Conservation (phyloP, 768 basidiomycete genomes). For the Cystobasidium ongulense region DNA sequence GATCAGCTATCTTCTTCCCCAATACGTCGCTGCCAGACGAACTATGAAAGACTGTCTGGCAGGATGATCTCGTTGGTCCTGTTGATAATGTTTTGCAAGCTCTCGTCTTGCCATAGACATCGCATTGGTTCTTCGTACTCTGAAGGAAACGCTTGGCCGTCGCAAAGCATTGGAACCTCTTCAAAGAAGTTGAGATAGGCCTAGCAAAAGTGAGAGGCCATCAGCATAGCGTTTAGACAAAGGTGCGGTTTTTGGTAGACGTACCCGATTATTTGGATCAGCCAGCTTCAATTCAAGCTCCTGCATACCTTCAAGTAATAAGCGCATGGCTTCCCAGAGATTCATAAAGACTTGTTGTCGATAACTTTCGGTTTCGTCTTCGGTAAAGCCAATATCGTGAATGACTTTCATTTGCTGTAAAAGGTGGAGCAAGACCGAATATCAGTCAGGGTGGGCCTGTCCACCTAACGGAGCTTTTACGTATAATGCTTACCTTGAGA, state of each 20-base stretch:
- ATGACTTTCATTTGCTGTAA: slow-evolving; percentile 91
- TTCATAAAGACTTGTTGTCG: slow-evolving; percentile 91
- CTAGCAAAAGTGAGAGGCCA: too few species aligned
- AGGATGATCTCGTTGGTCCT: slow-evolving; percentile 78
- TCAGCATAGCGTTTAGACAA: too few species aligned
- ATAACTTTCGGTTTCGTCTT: slow-evolving; percentile 75
- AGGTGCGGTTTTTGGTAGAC: too few species aligned
- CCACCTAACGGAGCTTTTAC: background rate
- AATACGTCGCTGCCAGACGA: slow-evolving; percentile 50
- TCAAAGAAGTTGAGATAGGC: slow-evolving; percentile 59
- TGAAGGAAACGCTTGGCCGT: slow-evolving; percentile 70
- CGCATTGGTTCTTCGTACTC: slow-evolving; percentile 62
- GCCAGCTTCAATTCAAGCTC: slow-evolving; percentile 71
- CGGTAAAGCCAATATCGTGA: slow-evolving; percentile 72
- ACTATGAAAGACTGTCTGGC: slow-evolving; percentile 62
- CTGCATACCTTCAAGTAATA: slow-evolving; percentile 77
- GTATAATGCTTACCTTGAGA: slow-evolving; percentile 34
- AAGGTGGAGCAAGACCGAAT: background rate
- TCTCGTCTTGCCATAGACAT: slow-evolving; percentile 66
- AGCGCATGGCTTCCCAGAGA: slow-evolving; percentile 72
- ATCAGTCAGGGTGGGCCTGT: slow-evolving; percentile 1
- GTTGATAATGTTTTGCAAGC: slow-evolving; percentile 68
- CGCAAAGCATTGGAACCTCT: slow-evolving; percentile 61
- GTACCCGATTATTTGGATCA: slow-evolving; percentile 51
- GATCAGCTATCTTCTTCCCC: background rate